These are phyloP conservation scores for Phytomonas sp. DNA, from an alignment of 208 protist genomes.

Conservation along the genomic window DNA sequence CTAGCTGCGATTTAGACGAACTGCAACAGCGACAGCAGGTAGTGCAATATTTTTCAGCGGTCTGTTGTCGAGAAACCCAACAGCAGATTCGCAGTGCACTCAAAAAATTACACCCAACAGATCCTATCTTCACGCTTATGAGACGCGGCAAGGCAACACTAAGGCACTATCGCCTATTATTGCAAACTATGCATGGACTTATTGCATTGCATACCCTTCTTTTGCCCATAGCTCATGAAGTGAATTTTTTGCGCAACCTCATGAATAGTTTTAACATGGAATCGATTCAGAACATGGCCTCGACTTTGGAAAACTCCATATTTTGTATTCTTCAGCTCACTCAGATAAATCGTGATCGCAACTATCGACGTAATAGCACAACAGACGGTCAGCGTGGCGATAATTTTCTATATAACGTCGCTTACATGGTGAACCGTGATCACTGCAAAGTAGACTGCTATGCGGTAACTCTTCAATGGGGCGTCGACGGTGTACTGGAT, in stretches of 20 bases:
- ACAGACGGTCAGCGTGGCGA: not conserved
- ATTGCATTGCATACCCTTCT: slow-evolving; percentile 33
- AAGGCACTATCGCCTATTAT: slow-evolving; percentile 53
- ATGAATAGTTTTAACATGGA: slow-evolving; percentile 25
- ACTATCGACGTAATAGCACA: not conserved
- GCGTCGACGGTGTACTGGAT: slow-evolving; percentile 26
- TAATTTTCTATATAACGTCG: not conserved
- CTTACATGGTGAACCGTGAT: not conserved
- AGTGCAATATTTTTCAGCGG: slow-evolving; percentile 49
- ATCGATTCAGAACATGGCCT: slow-evolving; percentile 24
- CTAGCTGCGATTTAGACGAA: slow-evolving; percentile 40
- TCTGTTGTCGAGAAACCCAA: slow-evolving; percentile 35
- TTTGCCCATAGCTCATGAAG: slow-evolving; percentile 31
- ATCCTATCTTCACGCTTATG: slow-evolving; percentile 64
- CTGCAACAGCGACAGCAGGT: slow-evolving; percentile 51
- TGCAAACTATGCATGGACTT: slow-evolving; percentile 33
- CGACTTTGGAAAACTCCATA: slow-evolving; percentile 16
- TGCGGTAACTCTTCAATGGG: slow-evolving; percentile 15
- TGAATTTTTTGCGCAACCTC: slow-evolving; percentile 26
- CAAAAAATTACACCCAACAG: slow-evolving; percentile 31
- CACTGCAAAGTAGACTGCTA: not conserved
- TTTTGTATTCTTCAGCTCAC: slow-evolving; percentile 6
- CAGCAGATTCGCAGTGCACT: slow-evolving; percentile 39
- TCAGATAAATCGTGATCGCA: not conserved
- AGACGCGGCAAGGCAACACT: slow-evolving; percentile 39